Percentiles rank a stretch among this genome's conserved stretches.
phyloP scores from a whole-genome alignment of 345 rosid genomes.

The Fremontodendron californicum region DNA sequence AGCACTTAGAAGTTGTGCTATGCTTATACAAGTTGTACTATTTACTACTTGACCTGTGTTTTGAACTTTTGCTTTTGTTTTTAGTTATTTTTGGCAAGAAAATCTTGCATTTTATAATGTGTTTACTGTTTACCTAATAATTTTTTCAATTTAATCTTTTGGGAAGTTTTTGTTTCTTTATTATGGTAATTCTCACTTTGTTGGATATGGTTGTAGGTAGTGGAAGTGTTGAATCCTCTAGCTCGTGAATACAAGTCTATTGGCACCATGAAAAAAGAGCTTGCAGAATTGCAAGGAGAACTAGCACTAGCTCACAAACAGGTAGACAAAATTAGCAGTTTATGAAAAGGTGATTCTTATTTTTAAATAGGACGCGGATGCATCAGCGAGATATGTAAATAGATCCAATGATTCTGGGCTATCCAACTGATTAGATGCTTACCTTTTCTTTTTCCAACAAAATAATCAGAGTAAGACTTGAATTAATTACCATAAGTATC shows the following conservation, averaged over 20 bases:
- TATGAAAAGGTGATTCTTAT: not conserved
- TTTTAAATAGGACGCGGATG: not conserved
- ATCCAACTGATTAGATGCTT: not conserved
- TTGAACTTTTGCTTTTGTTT: not conserved
- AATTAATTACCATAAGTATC: not conserved
- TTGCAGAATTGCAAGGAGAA: constrained; percentile 79
- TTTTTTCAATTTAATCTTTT: not conserved
- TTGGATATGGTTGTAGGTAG: too few species aligned
- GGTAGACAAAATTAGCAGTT: constrained; percentile 34
- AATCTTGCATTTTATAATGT: not conserved
- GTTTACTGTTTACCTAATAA: not conserved
- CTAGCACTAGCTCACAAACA: constrained; percentile 78
- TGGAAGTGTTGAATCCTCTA: too few species aligned
- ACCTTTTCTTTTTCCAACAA: not conserved
- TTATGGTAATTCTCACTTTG: too few species aligned
- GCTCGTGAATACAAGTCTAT: too few species aligned
- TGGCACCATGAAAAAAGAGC: too few species aligned
- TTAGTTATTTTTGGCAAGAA: too few species aligned
- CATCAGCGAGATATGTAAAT: not conserved
- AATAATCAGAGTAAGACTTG: not conserved
- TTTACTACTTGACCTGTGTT: not conserved
- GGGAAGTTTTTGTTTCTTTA: too few species aligned
- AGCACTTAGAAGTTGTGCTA: not conserved
- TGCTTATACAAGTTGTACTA: not conserved
- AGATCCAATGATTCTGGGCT: too few species aligned